phyloP scores from a whole-genome alignment of 176 grass and related monocot genomes.

The Dactylis glomerata region DNA sequence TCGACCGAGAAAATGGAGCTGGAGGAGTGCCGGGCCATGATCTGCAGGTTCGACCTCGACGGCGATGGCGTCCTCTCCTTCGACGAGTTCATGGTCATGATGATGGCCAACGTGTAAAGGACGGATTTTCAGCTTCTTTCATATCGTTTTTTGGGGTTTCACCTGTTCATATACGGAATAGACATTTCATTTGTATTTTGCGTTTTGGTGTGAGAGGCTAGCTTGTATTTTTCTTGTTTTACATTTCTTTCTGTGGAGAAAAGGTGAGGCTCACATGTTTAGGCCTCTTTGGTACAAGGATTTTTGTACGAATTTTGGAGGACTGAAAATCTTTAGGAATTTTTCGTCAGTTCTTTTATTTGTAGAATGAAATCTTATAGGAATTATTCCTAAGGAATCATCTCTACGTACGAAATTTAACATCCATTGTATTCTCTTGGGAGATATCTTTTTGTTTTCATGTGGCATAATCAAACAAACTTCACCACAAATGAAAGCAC shows the following conservation, averaged over 20 bases:
- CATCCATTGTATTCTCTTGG: too few relatives aligned
- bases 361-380: background rate
- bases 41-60: constrained; percentile 63
- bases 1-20: background rate
- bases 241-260: too few relatives aligned
- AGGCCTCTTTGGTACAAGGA: background rate
- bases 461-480: too few relatives aligned
- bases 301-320: background rate
- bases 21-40: constrained; percentile 62
- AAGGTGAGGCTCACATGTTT: background rate
- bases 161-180: background rate
- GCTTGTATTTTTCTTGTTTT: background rate
- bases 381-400: too few relatives aligned
- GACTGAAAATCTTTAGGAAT: background rate
- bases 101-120: constrained; percentile 14
- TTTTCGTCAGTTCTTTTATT: background rate
- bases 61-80: constrained; percentile 62
- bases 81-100: constrained; percentile 69
- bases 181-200: background rate
- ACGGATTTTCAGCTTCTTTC: background rate
- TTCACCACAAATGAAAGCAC: too few relatives aligned
- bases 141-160: background rate
- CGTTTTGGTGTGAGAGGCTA: background rate
- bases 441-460: too few relatives aligned
- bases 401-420: too few relatives aligned